Evolutionary conservation across 768 basidiomycete species (phyloP), one percentile per base, ranked within the genome.

Genomic region (Lanmaoa rubissima): DNA sequence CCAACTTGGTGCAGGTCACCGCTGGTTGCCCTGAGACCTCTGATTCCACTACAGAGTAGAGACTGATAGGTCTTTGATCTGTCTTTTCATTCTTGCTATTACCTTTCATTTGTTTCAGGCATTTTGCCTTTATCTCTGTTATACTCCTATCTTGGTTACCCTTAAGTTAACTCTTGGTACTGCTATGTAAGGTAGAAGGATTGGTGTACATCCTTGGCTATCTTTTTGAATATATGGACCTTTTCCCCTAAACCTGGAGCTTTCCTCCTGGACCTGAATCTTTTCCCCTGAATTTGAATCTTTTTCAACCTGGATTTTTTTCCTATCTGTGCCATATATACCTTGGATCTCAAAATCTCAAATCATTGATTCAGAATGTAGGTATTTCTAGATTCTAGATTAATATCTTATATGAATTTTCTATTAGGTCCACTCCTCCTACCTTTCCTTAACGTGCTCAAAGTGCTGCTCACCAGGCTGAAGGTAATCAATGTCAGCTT

Each of bases 41-140:
- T 34, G 32, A 34, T 34, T 11, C 4, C 12, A 34, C 32, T 12
- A 34, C 12, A 34, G 10, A 34, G 32, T 34, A 5, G 11, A 19
- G 11, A n/a, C 9, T 39, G 24, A 21, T 16, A 43, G 42, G 7
- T 43, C 42, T 24, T 43, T 21, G 42, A 43, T 24, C 7, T 43
- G 24, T 24, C 24, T 14, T 8, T 43, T 43, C 13, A 24, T 43
- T 16, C 24, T 43, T 43, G 42, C 24, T 43, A 24, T 43, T 24
- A 43, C 21, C 42, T 24, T 24, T 24, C 24, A 34, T 11, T 41
- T 32, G 32, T 54, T 40, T 57, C 10, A 17, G 45, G 45, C 24
- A 10, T 53, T 35, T 35, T 55, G 48, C 43, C 40, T 56, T 55
- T 54, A 19, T 13, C 21, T 24, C 48, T 54, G 48, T 55, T 43